Base-by-base conservation (phyloP, 768 basidiomycete genomes). In the Tephrocybe sp. region DNA sequence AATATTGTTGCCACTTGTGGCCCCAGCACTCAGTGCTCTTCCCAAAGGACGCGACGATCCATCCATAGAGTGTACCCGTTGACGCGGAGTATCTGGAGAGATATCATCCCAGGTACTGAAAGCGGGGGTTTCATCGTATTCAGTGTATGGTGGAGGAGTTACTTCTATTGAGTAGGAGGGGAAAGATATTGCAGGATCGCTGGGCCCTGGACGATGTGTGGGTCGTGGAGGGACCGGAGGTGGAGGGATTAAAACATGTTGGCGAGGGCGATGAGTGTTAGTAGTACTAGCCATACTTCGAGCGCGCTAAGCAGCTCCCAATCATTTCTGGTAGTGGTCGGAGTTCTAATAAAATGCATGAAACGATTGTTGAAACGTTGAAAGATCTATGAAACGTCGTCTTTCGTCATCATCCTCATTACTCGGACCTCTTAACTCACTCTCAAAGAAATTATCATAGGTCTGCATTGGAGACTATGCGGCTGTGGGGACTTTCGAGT, bases 11-110 rank as follows among this genome's bases (percentile, higher is more conserved):
- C 36, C 37, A 6, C 58, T 55, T 4, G 51, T 38, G 5, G 51
- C 53, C 41, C 70, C 56, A n/a, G 64, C 66, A 56, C 73, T 79
- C 24, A 62, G 60, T 12, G 79, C 57, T 42, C 77, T 70, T 47
- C 60, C 68, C 27, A 68, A 64, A 21, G 65, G 61, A 51, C 51
- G 64, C 24, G 55, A 60, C 21, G 60, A 49, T 12, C 60, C 26
- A 5, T 66, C 56, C 37, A 70, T 62, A 2, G 75, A 75, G 18
- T 62, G 60, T 1, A 66, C 56, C 2, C 72, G 60, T 6, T 68
- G 64, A 16, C 72, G 59, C n/a, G 60, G 43, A 9, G 56, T 60
- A 13, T 60, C 47, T 54, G 57, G 35, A 57, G 64, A 22, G 54
- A 62, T 47, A 38, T 64, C 65, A 42, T 68, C 66, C 70, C 69